phyloP scores from a whole-genome alignment of 495 filamentous ascomycete genomes.

The Podospora bellae-mahoneyi region DNA sequence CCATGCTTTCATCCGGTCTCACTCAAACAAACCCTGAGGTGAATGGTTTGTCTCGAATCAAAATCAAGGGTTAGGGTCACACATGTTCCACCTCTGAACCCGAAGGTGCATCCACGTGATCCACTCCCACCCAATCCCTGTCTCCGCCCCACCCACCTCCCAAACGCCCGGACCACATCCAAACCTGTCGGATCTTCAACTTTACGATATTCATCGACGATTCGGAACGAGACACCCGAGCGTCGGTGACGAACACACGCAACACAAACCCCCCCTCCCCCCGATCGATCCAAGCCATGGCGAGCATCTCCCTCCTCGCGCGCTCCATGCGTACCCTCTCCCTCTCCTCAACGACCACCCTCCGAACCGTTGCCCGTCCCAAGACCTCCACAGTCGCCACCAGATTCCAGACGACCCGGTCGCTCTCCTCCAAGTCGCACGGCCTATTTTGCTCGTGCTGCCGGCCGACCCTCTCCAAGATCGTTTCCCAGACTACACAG shows the following conservation, averaged over 20 bases:
- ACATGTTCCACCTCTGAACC: neutral
- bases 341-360: slow-evolving; percentile 28
- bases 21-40: neutral
- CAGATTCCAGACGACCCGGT: slow-evolving; percentile 37
- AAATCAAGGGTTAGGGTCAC: neutral
- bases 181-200: neutral
- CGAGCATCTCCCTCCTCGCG: slow-evolving; percentile 30
- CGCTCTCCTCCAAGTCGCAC: slow-evolving; percentile 17
- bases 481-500: slow-evolving; percentile 1
- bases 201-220: neutral
- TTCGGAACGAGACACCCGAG: neutral
- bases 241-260: neutral
- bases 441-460: neutral
- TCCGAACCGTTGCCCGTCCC: slow-evolving; percentile 14
- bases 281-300: neutral
- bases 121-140: neutral
- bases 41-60: neutral
- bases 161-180: neutral
- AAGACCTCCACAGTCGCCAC: slow-evolving; percentile 16
- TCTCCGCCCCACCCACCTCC: neutral
- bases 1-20: neutral
- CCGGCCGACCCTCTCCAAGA: slow-evolving; percentile 9
- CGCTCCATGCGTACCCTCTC: slow-evolving; percentile 44
- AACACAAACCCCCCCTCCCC: neutral
- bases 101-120: neutral